phyloP scores from a whole-genome alignment of 495 filamentous ascomycete species.

The Podospora comata region DNA sequence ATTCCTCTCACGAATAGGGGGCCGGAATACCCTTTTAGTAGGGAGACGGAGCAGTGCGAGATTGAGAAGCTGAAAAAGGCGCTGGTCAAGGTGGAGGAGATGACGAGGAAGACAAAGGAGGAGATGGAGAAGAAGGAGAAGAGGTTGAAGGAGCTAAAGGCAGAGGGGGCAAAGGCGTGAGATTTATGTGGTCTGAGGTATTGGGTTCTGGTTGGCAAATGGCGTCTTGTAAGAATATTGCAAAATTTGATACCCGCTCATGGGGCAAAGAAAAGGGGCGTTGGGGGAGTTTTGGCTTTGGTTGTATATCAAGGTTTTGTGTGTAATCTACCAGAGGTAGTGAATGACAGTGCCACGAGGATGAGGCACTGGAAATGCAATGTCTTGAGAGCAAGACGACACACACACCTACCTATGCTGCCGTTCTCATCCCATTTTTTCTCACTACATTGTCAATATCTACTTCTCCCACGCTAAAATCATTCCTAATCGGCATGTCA shows the following conservation, averaged over 20 bases:
- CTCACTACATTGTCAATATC: no score
- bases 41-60: conserved; percentile 69
- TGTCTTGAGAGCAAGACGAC: no score
- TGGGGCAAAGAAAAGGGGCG: conserved; percentile 2
- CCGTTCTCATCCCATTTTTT: no score
- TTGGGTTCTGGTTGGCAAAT: neutral
- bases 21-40: conserved; percentile 68
- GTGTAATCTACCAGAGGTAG: no score
- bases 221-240: conserved; percentile 4
- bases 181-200: neutral
- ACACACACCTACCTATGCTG: no score
- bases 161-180: conserved; percentile 24
- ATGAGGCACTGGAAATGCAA: no score
- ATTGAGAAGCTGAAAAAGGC: conserved; percentile 69
- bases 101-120: conserved; percentile 60
- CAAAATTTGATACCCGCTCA: conserved; percentile 1
- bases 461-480: no score
- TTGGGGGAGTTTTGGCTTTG: neutral
- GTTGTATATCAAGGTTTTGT: no score
- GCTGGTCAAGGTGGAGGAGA: conserved; percentile 64
- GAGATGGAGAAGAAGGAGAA: conserved; percentile 60
- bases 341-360: no score
- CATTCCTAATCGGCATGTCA: no score
- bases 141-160: conserved; percentile 44
- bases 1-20: conserved; percentile 59